These are phyloP conservation scores for Tricholoma sp. DNA, from an alignment of 768 basidiomycete species.

Conservation along the genomic window DNA sequence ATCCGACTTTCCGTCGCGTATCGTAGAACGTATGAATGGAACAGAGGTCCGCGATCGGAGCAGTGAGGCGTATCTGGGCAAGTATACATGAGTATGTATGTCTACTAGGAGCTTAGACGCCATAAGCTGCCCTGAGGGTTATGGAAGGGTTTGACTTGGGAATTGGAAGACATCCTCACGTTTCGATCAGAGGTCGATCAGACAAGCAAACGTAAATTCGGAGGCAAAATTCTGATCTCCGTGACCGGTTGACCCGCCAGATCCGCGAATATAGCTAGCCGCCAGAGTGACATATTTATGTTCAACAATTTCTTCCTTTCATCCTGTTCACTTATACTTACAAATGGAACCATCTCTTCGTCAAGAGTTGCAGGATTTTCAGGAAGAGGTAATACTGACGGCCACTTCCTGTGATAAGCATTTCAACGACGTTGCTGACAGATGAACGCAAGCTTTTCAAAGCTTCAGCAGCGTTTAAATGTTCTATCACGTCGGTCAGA, in stretches of 20 bases:
- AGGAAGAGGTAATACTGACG: constrained; percentile 20
- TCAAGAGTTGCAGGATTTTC: constrained; percentile 14
- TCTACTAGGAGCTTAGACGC: constrained; percentile 54
- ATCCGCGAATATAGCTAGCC: background rate
- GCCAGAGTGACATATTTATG: background rate
- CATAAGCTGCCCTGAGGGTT: constrained; percentile 10
- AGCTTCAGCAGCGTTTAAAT: constrained; percentile 13
- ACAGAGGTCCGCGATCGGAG: constrained; percentile 59
- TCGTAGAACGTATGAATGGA: constrained; percentile 59
- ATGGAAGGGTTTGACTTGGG: constrained; percentile 3
- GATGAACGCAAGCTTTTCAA: background rate
- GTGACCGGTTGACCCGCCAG: background rate
- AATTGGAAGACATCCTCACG: background rate
- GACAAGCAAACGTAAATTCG: constrained; percentile 18
- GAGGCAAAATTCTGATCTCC: constrained; percentile 7
- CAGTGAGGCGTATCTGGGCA: constrained; percentile 71
- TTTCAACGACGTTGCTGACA: background rate
- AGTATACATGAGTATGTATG: constrained; percentile 83
- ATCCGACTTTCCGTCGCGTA: constrained; percentile 43
- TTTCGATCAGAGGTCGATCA: background rate
- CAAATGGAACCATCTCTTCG: constrained; percentile 7
- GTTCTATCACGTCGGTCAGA: constrained; percentile 8
- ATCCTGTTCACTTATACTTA: constrained; percentile 2
- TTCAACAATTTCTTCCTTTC: background rate
- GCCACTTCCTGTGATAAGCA: background rate